Evolutionary conservation across 2,329 filamentous ascomycete genomes (phyloP), one percentile per base, ranked within the genome.

Genomic region (Ramichloridium luteum): DNA sequence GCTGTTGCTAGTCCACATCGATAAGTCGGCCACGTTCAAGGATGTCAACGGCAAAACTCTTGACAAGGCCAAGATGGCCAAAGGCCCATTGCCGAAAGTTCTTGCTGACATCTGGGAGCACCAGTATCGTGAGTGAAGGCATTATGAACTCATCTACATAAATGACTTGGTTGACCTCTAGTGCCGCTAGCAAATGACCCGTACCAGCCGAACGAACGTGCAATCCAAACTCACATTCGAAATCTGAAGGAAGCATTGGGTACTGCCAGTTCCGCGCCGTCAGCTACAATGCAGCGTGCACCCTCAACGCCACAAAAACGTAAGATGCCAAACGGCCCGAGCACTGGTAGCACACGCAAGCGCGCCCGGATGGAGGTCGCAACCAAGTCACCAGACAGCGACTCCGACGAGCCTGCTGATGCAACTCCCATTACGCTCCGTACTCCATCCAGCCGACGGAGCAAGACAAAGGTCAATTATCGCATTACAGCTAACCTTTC

Each of bases 401-500:
- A 23, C 20, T 8, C 8, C 20, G 20, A 23, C 20, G 20, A 23
- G 20, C 8, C 20, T 23, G 20, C 8, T n/a, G 20, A 23, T 8
- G 20, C 8, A 23, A n/a, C 20, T 8, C n/a, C 20, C 8, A 8
- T n/a, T 8, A 23, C 8, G 8, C 8, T 23, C 20, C 45, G 45
- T 13, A 27, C 34, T 6, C 29, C 36, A 2, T 20, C 37, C 8
- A 34, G 35, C 22, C 45, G 45, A 10, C 37, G 40, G 22, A 35
- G 28, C 6, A 39, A 36, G 30, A n/a, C 15, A 8, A n/a, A 8
- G 20, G 32, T 27, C 16, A 22, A 25, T 10, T 23, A 23, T n/a
- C n/a, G n/a, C n/a, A n/a, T n/a, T n/a, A n/a, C n/a, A n/a, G 16
- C 25, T 9, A 20, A 20, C n/a, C 27, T 23, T 28, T 30, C 35